phyloP scores from a whole-genome alignment of 495 filamentous ascomycete species.

The Halenospora varia region DNA sequence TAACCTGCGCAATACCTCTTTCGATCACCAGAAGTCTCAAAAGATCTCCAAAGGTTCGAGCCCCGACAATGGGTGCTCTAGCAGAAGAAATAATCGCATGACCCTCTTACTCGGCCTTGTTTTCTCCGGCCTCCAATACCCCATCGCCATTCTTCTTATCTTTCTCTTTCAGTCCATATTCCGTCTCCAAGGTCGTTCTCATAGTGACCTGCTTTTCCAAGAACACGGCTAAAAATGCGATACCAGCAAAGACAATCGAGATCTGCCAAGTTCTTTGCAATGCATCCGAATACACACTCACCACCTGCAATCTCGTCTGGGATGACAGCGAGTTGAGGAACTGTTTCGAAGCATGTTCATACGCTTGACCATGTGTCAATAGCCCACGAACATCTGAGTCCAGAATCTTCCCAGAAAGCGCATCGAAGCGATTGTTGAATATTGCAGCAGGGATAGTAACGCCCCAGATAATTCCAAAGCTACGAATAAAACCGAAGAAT shows the following conservation, averaged over 20 bases:
- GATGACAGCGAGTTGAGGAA: neutral
- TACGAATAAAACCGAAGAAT: slow-evolving; percentile 43
- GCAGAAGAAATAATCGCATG: no score
- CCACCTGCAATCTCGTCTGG: neutral
- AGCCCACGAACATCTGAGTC: slow-evolving; percentile 8
- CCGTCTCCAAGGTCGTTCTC: neutral
- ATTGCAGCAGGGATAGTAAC: slow-evolving; percentile 44
- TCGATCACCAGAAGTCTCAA: no score
- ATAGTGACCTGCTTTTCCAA: neutral
- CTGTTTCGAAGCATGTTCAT: slow-evolving; percentile 1
- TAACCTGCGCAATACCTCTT: no score
- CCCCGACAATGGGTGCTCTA: no score
- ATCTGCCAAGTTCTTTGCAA: neutral
- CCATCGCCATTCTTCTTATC: no score
- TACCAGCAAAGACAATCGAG: neutral
- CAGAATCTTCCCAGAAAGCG: slow-evolving; percentile 20
- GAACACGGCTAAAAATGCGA: neutral
- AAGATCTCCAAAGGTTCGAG: no score
- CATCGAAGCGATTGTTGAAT: slow-evolving; percentile 40
- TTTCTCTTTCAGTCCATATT: neutral
- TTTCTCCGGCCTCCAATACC: no score
- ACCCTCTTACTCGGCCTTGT: no score
- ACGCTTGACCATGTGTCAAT: slow-evolving; percentile 9
- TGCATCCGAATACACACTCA: neutral
- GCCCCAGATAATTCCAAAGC: slow-evolving; percentile 47